Evolutionary conservation across 1,284 basidiomycete species (phyloP), one percentile per base, ranked within the genome.

Genomic region (Peniophora sp.): DNA sequence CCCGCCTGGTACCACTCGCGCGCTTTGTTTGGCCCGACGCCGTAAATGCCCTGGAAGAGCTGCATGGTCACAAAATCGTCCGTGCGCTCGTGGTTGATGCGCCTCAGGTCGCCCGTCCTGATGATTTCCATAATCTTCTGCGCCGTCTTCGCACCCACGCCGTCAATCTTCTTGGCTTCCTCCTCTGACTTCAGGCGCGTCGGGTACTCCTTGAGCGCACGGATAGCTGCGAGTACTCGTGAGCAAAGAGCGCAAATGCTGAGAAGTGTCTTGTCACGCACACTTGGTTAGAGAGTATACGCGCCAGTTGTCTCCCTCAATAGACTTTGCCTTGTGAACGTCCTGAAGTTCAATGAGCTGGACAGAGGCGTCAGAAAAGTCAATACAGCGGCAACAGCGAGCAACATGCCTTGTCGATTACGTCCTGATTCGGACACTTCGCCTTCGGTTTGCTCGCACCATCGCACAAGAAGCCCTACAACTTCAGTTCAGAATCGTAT

Each of bases 71-170:
- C 61, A 1, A 83, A 70, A 48, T 84, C 83, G 47, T 77, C 77
- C 2, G 83, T 85, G 20, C 68, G 73, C 60, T 85, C 83, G 53
- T 78, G 79, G 23, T 66, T 65, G 51, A 89, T 81, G 23, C 86
- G 75, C 20, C 69, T 69, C 23, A 89, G 69, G 38, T 73, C 65
- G 0, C 89, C 89, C 0, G 87, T 90, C 53, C 79, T 61, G 23
- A 88, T 63, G 23, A 92, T 89, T 63, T 92, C 89, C 72, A 81
- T 78, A 49, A 92, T 86, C 85, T 93, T 90, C 20, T 72, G 61
- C 1, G 89, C 89, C 1, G 90, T 88, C 62, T 81, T 86, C 32
- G 79, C 71, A 0, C 89, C 91, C 8, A 93, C 77, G 1, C 85
- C 83, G 12, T 66, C 69, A 47, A 94, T 76, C 8, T 70, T 67